Evolutionary conservation across 495 filamentous ascomycete species (phyloP).

Genomic region (Podospora pseudoanserina): DNA sequence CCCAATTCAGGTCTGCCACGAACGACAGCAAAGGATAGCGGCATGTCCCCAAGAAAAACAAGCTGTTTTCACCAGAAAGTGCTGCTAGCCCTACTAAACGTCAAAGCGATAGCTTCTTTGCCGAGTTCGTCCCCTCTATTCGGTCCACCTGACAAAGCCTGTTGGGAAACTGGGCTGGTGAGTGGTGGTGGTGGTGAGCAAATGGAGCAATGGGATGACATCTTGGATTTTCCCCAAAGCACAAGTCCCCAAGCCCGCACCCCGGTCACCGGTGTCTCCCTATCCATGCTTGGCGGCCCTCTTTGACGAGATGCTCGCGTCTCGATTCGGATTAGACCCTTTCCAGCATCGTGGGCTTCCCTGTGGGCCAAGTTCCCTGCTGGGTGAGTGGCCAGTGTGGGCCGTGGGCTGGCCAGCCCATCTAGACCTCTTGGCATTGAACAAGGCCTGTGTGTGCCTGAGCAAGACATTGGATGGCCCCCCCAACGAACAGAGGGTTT

Average conservation of each 20-base stretch:
- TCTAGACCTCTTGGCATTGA: constrained; percentile 7
- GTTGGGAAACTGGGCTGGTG: neutral
- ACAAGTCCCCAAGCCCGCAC: neutral
- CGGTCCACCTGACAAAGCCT: neutral
- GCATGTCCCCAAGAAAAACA: no score
- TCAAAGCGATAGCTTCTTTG: no score
- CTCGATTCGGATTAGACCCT: constrained; percentile 27
- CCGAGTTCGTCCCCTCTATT: neutral
- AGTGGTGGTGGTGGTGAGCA: neutral
- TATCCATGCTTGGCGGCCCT: constrained; percentile 28
- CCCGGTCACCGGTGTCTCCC: constrained; percentile 28
- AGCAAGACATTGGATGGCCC: neutral
- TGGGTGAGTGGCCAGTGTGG: neutral
- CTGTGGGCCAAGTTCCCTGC: neutral
- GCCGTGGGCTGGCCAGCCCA: neutral
- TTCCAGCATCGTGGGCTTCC: constrained; percentile 24
- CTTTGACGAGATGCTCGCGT: constrained; percentile 11
- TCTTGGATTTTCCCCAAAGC: neutral
- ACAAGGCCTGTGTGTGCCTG: neutral
- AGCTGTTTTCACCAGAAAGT: no score
- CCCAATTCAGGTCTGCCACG: neutral
- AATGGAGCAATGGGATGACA: neutral
- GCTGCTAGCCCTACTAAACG: no score
- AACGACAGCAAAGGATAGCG: neutral
- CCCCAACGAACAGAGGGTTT: neutral